These are phyloP conservation scores for Echeveria elegans DNA, from an alignment of 164 flowering plant genomes.

Conservation along the genomic window DNA sequence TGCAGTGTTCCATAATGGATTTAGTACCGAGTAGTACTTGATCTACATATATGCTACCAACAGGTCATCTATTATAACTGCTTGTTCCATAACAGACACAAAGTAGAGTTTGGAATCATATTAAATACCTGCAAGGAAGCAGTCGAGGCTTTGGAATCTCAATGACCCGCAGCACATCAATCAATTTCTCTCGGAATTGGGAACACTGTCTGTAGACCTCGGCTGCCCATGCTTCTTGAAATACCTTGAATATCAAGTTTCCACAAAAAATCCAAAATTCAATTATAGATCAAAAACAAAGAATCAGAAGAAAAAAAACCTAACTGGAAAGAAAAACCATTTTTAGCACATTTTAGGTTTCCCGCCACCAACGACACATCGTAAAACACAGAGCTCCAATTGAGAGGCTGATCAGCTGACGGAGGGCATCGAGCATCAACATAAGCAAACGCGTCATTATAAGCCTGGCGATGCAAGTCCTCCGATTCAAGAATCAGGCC, in stretches of 20 bases:
- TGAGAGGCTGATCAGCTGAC: constrained; percentile 35
- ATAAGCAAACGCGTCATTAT: constrained; percentile 78
- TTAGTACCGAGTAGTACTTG: background rate
- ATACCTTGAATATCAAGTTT: constrained; percentile 56
- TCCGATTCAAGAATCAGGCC: constrained; percentile 95
- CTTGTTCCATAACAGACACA: background rate
- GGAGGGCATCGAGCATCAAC: constrained; percentile 66
- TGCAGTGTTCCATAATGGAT: background rate
- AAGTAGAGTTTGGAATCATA: background rate
- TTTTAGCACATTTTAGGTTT: constrained; percentile 98
- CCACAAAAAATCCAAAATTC: constrained; percentile 2
- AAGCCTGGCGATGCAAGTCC: constrained; percentile 84
- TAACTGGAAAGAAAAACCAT: too few species aligned
- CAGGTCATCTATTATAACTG: too few species aligned
- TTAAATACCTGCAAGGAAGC: constrained; percentile 88
- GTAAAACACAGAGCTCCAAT: constrained; percentile 71
- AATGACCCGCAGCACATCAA: constrained; percentile 70
- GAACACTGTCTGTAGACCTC: background rate
- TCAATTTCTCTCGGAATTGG: constrained; percentile 34
- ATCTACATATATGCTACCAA: background rate
- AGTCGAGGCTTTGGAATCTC: constrained; percentile 78
- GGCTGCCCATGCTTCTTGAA: constrained; percentile 96
- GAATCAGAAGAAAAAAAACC: constrained; percentile 5
- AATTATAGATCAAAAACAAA: too few species aligned
- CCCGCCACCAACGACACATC: constrained; percentile 87